Evolutionary conservation across 257 asterid species (phyloP).

Genomic region (Nicotiana benthamiana): DNA sequence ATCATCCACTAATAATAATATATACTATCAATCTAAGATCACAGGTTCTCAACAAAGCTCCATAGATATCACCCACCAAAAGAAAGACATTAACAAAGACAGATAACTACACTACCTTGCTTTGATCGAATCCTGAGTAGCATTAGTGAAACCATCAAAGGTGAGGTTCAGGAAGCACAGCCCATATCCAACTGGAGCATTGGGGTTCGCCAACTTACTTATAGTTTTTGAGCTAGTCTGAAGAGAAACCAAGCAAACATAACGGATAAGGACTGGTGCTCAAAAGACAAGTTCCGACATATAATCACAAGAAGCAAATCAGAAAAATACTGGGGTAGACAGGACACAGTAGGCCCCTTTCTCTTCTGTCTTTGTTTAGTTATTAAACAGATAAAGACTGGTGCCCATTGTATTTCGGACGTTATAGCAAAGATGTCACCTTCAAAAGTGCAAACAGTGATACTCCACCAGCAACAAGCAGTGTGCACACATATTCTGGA

Average conservation of each 20-base stretch:
- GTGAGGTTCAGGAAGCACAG: conserved; percentile 90
- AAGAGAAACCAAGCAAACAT: background rate
- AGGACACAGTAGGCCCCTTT: background rate
- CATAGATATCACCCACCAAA: background rate
- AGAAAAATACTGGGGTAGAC: background rate
- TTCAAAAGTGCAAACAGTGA: conserved; percentile 83
- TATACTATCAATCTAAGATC: background rate
- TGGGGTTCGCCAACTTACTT: conserved; percentile 86
- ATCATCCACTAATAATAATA: background rate
- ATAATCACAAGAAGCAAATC: background rate
- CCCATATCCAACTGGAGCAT: conserved; percentile 91
- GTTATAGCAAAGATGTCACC: conserved; percentile 26
- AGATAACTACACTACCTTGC: conserved; percentile 34
- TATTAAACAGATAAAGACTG: background rate
- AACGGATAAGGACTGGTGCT: background rate
- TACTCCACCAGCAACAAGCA: conserved; percentile 98
- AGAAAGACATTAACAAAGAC: background rate
- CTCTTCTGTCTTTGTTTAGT: background rate
- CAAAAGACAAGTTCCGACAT: background rate
- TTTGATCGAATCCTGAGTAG: conserved; percentile 92
- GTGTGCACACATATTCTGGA: conserved; percentile 83
- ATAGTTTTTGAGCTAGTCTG: conserved; percentile 92
- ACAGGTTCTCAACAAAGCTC: background rate
- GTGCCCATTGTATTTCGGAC: background rate
- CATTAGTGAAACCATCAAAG: conserved; percentile 96